These are phyloP conservation scores for Phytophthora lateralis DNA, from an alignment of 352 stramenopile species.

Conservation along the genomic window DNA sequence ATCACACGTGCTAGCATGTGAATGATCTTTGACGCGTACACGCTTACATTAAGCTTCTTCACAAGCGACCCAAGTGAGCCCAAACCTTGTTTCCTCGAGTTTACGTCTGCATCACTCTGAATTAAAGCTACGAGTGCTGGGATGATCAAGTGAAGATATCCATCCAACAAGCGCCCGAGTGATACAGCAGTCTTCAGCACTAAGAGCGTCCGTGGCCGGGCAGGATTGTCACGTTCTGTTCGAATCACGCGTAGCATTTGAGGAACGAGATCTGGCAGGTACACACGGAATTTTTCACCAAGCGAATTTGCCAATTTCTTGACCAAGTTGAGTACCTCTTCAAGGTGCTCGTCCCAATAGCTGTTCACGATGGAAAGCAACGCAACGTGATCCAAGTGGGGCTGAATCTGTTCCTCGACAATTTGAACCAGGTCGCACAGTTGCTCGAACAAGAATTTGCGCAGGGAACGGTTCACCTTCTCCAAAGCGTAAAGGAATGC, in stretches of 20 bases:
- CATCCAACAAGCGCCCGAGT: constrained; percentile 75
- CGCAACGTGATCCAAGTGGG: constrained; percentile 82
- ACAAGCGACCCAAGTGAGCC: constrained; percentile 84
- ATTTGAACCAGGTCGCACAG: constrained; percentile 96
- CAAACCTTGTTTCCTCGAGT: constrained; percentile 80
- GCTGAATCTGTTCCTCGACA: constrained; percentile 96
- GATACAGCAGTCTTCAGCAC: constrained; percentile 84
- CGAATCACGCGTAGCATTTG: constrained; percentile 89
- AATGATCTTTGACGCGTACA: constrained; percentile 91
- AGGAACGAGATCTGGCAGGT: constrained; percentile 87
- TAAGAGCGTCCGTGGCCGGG: constrained; percentile 72
- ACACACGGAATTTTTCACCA: constrained; percentile 88
- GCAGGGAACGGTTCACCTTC: constrained; percentile 80
- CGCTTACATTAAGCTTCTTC: constrained; percentile 90
- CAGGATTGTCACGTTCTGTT: constrained; percentile 70
- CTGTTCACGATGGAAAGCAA: constrained; percentile 84
- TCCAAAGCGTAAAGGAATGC: constrained; percentile 96
- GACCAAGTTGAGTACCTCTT: constrained; percentile 97
- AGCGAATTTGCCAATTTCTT: constrained; percentile 91
- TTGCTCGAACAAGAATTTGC: constrained; percentile 97
- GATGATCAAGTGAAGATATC: constrained; percentile 87
- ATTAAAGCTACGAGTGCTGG: constrained; percentile 83
- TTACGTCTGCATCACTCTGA: constrained; percentile 82
- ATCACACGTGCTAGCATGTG: constrained; percentile 89
- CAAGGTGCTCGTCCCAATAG: constrained; percentile 93